A percentile compares a stretch with the other conserved stretches of the same genome.
These are phyloP conservation scores for Ophiostoma fasciatum DNA, from an alignment of 2,329 filamentous ascomycete species.

Conservation along the genomic window DNA sequence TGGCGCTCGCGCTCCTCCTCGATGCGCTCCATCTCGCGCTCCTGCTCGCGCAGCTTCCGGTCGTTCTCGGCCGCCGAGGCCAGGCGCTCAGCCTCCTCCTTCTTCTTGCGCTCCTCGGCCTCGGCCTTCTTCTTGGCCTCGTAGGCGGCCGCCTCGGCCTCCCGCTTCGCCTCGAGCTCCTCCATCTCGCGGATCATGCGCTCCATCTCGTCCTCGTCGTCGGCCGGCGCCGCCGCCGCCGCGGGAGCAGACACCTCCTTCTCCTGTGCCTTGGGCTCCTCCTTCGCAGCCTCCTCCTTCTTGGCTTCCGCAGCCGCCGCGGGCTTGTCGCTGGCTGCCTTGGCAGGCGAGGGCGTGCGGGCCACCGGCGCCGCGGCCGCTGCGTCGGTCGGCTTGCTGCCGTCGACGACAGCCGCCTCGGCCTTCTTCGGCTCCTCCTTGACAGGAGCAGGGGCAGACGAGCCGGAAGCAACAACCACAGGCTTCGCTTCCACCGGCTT, in stretches of 20 bases:
- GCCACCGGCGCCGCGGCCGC: background rate
- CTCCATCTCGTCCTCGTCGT: conserved; percentile 24
- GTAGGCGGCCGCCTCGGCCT: conserved; percentile 10
- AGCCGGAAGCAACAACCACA: conserved; percentile 1
- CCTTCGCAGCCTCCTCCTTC: conserved; percentile 17
- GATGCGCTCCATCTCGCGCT: conserved; percentile 55
- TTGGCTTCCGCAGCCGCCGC: conserved; percentile 10
- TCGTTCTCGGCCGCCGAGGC: conserved; percentile 12
- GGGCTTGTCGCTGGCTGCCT: no score
- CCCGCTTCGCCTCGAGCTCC: conserved; percentile 12
- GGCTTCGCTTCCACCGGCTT: background rate
- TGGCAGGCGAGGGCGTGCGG: background rate
- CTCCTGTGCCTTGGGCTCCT: conserved; percentile 24
- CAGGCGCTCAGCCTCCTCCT: conserved; percentile 9
- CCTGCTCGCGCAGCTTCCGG: conserved; percentile 52
- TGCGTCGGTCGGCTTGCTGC: background rate
- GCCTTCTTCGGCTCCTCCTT: background rate
- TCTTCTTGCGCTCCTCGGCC: conserved; percentile 8
- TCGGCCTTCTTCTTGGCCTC: conserved; percentile 9
- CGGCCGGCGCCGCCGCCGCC: conserved; percentile 14
- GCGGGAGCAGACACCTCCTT: background rate
- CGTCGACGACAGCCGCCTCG: background rate
- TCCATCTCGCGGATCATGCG: conserved; percentile 15
- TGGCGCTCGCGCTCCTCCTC: conserved; percentile 55
- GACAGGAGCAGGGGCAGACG: background rate